Evolutionary conservation across 1,139 yeast genomes (phyloP).

Genomic region (Nakaseomyces delphensis): DNA sequence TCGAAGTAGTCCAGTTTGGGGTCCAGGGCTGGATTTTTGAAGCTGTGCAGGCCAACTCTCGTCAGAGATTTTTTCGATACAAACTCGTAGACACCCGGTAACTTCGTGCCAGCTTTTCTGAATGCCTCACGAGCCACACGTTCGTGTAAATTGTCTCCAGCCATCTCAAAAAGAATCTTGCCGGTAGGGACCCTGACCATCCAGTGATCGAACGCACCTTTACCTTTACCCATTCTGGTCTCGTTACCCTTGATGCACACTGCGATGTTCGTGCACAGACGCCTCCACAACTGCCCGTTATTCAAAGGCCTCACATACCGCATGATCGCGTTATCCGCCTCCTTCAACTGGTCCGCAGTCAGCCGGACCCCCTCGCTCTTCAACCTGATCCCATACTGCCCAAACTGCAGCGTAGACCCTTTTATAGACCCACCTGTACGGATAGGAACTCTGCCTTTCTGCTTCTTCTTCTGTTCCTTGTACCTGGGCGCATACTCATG

Average conservation of each 20-base stretch:
- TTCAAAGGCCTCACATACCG: conserved; percentile 54
- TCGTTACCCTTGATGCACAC: conserved; percentile 97
- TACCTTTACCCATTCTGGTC: conserved; percentile 99
- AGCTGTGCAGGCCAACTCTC: conserved; percentile 58
- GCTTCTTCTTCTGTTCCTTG: conserved; percentile 65
- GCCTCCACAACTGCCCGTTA: conserved; percentile 63
- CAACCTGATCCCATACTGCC: conserved; percentile 78
- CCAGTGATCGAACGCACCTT: conserved; percentile 97
- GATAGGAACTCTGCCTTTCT: conserved; percentile 91
- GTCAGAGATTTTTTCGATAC: conserved; percentile 58
- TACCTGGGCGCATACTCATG: conserved; percentile 87
- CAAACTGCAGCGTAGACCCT: conserved; percentile 76
- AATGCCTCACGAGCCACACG: conserved; percentile 86
- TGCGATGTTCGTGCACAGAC: conserved; percentile 78
- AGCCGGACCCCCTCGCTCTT: conserved; percentile 79
- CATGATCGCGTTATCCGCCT: conserved; percentile 81
- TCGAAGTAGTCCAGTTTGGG: conserved; percentile 45
- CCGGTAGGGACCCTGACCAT: conserved; percentile 95
- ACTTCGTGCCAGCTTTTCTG: conserved; percentile 82
- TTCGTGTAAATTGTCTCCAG: conserved; percentile 66
- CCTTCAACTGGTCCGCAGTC: conserved; percentile 83
- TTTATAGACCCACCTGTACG: conserved; percentile 90
- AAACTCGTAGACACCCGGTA: conserved; percentile 89
- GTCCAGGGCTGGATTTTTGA: conserved; percentile 36
- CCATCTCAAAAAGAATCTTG: conserved; percentile 78